Conservation (phyloP, 2,329 filamentous ascomycete species). For the Aspergillus latus region DNA sequence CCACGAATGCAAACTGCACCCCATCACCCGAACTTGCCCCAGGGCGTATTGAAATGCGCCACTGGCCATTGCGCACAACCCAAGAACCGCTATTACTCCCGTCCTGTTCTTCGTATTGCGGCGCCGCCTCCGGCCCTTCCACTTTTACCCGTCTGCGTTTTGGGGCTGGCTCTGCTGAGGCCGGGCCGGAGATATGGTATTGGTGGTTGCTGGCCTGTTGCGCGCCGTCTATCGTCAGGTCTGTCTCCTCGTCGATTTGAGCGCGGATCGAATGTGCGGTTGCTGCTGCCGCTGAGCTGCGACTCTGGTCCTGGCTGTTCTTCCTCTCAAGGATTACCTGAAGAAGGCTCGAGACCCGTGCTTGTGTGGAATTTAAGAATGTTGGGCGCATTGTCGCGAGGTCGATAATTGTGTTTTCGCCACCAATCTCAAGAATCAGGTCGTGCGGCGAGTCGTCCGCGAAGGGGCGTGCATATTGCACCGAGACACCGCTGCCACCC, state of each 20-base stretch:
- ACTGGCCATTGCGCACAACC: conserved; percentile 68
- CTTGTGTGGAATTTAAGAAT: conserved; percentile 70
- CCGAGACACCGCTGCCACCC: conserved; percentile 34
- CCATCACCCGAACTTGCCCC: conserved; percentile 41
- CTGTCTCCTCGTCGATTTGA: conserved; percentile 55
- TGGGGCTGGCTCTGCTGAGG: conserved; percentile 7
- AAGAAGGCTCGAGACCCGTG: conserved; percentile 70
- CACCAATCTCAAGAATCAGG: conserved; percentile 76
- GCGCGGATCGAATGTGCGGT: conserved; percentile 63
- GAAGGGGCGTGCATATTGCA: conserved; percentile 75
- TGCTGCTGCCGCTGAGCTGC: conserved; percentile 45
- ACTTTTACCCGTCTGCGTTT: conserved; percentile 20
- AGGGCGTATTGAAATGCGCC: conserved; percentile 66
- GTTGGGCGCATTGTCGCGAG: conserved; percentile 59
- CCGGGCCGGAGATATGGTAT: neutral
- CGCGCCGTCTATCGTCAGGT: conserved; percentile 44
- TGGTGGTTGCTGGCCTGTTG: conserved; percentile 14
- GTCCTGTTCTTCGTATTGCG: neutral
- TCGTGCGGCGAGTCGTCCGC: conserved; percentile 73
- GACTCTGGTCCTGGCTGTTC: conserved; percentile 46
- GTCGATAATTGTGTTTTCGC: conserved; percentile 62
- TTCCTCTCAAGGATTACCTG: conserved; percentile 81
- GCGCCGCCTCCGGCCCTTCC: conserved; percentile 1
- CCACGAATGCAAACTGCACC: conserved; percentile 71
- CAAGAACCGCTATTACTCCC: conserved; percentile 46